phyloP scores from a whole-genome alignment of 1,284 basidiomycete species.

The Boletus holoroseus region DNA sequence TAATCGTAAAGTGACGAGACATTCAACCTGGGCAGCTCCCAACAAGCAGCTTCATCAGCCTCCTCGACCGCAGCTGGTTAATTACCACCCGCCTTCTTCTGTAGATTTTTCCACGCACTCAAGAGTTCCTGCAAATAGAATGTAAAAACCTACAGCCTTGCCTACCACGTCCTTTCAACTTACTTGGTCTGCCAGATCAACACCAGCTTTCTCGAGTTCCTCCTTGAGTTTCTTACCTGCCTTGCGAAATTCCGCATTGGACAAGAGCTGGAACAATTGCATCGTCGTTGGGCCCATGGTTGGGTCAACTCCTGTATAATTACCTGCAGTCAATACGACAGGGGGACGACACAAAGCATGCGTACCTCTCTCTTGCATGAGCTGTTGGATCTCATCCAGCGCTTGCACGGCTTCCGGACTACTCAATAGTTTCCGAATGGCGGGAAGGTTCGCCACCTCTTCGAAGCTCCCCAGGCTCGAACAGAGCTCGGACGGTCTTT shows the following conservation, averaged over 20 bases:
- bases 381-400: slow-evolving; percentile 39
- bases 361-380: slow-evolving; percentile 51
- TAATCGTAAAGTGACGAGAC: not conserved
- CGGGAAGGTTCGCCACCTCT: slow-evolving; percentile 36
- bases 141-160: slow-evolving; percentile 2
- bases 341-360: not conserved
- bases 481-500: slow-evolving; percentile 32
- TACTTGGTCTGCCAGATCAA: slow-evolving; percentile 47
- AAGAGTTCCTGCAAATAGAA: slow-evolving; percentile 29
- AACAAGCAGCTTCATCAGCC: not conserved
- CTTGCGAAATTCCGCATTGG: slow-evolving; percentile 48
- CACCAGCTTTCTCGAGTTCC: slow-evolving; percentile 55
- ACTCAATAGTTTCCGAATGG: slow-evolving; percentile 46
- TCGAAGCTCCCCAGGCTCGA: slow-evolving; percentile 39
- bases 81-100: slow-evolving; percentile 26
- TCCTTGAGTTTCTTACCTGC: slow-evolving; percentile 44
- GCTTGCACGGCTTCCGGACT: slow-evolving; percentile 48
- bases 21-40: not conserved
- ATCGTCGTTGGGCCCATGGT: slow-evolving; percentile 45
- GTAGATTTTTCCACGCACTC: slow-evolving; percentile 33
- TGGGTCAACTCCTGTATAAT: slow-evolving; percentile 43
- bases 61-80: slow-evolving; percentile 4
- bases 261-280: slow-evolving; percentile 48
- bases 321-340: slow-evolving; percentile 1
- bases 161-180: slow-evolving; percentile 6